Conservation (phyloP, 2,329 filamentous ascomycete genomes). For the Elsinoe necatrix region DNA sequence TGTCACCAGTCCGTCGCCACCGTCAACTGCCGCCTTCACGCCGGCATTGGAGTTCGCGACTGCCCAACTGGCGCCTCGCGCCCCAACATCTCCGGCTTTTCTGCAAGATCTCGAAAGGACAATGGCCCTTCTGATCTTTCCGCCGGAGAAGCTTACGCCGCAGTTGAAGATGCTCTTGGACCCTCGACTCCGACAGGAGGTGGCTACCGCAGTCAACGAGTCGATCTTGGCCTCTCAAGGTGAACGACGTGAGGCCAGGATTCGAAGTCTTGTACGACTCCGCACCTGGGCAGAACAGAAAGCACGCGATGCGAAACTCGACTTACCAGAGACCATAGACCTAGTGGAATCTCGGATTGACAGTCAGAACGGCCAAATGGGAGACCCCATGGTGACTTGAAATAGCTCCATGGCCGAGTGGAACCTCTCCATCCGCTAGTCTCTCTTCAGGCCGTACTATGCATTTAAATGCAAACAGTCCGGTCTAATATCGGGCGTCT, state of each 20-base stretch:
- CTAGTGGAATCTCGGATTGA: conserved; percentile 30
- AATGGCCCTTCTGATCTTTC: conserved; percentile 85
- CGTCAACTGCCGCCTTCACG: conserved; percentile 61
- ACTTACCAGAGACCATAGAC: conserved; percentile 33
- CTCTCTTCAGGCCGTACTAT: not conserved
- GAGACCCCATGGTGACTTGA: conserved; percentile 29
- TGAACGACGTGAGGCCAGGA: conserved; percentile 66
- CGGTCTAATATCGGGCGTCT: not conserved
- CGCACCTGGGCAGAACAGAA: conserved; percentile 75
- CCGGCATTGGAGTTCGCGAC: conserved; percentile 82
- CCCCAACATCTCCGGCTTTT: conserved; percentile 71
- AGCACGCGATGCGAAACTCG: conserved; percentile 38
- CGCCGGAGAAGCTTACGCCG: conserved; percentile 67
- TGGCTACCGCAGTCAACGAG: conserved; percentile 84
- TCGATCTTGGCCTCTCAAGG: conserved; percentile 71
- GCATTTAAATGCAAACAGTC: not conserved
- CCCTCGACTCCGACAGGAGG: conserved; percentile 67
- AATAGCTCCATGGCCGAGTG: not conserved
- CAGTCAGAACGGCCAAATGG: conserved; percentile 24
- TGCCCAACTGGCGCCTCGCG: conserved; percentile 75
- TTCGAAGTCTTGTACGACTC: conserved; percentile 71
- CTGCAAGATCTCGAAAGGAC: conserved; percentile 82
- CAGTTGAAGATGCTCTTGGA: conserved; percentile 69
- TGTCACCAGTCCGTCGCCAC: conserved; percentile 23
- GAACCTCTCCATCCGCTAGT: not conserved